These are phyloP conservation scores for Aspergillus bridgeri DNA, from an alignment of 495 filamentous ascomycete species.

Conservation along the genomic window DNA sequence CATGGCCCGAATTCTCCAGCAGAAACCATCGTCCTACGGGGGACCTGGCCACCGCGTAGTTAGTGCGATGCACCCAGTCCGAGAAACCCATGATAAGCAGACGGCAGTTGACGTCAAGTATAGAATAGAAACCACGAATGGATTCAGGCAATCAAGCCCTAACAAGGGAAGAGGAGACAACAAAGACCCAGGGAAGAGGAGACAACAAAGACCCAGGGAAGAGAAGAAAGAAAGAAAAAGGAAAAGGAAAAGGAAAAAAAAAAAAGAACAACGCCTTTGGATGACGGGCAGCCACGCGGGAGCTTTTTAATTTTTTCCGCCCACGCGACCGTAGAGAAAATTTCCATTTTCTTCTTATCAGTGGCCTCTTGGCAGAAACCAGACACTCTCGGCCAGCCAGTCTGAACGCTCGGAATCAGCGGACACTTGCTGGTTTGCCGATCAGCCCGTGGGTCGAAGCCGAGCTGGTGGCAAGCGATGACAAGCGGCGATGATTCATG, in stretches of 20 bases:
- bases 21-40: constrained; percentile 69
- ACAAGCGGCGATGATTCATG: background rate
- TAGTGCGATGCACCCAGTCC: constrained; percentile 50
- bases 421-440: background rate
- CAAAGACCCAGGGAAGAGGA: background rate
- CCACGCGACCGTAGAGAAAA: background rate
- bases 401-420: background rate
- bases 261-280: constrained; percentile 8
- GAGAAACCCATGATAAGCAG: constrained; percentile 30
- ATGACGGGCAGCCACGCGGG: no score
- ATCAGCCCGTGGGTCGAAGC: constrained; percentile 5
- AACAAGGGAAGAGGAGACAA: background rate
- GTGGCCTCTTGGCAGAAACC: constrained; percentile 9
- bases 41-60: constrained; percentile 52
- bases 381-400: background rate
- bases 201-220: background rate
- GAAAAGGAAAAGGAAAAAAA: constrained; percentile 11
- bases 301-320: background rate
- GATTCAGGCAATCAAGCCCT: background rate
- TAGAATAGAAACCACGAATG: background rate
- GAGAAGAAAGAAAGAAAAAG: constrained; percentile 6
- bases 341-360: constrained; percentile 10
- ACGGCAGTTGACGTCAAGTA: background rate
- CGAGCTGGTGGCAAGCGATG: background rate
- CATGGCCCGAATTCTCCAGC: constrained; percentile 71